Evolutionary conservation across 495 filamentous ascomycete genomes (phyloP), one percentile per base, ranked within the genome.

Genomic region (Aspergillus conjunctus): DNA sequence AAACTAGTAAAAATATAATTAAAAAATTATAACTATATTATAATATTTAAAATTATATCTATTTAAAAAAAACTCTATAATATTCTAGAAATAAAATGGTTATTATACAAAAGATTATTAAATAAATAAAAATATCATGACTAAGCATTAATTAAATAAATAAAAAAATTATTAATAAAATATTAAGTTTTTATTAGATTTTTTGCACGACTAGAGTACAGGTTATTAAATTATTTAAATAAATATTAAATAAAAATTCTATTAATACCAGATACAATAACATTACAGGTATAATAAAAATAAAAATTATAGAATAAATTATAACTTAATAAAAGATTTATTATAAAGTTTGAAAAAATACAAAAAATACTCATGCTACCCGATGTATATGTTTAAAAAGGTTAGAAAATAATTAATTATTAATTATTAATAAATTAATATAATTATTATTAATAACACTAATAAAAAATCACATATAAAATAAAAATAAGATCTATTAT

Each of bases 381-480:
- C 22, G 15, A 7, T 41, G 41, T 20, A 12, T 21, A 54, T 54
- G 21, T 7, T 41, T 20, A 48, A 56, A 34, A 56, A 49, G 34
- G 34, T 30, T 18, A 48, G 12, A 11, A 59, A 50, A 54, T 30
- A 63, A 54, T 54, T 41, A 43, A 14, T 63, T 66, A 56, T 48
- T 53, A 62, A 66, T 31, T 54, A 49, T 56, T 39, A 51, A 55
- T 11, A 49, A 11, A 18, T 51, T 41, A 54, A 43, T 54, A 60
- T 58, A 26, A 21, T 17, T 48, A 57, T 45, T 26, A 51, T 39
- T 50, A 50, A 51, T 50, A 21, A 58, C 15, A 11, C 15, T 34
- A 49, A 39, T 58, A 50, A 58, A 43, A 7, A 51, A 55, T 51
- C 44, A 66, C 54, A 56, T 45, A 45, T 56, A 56, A 17, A 56